Conservation (phyloP, 352 stramenopile species). For the Pelagophyceae sp. region DNA sequence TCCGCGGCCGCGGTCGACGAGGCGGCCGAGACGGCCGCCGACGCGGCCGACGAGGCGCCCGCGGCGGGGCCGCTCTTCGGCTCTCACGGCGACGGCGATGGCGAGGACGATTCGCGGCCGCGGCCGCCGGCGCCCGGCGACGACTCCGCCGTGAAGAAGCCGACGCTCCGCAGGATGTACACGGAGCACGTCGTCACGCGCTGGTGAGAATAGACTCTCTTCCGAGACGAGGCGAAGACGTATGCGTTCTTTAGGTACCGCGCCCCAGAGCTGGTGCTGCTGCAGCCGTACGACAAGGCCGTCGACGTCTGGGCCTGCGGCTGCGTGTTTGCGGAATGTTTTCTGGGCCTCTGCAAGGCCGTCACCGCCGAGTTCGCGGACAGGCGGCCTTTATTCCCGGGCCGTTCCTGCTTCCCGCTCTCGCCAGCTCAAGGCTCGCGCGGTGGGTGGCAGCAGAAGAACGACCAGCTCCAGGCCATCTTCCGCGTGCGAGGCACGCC, state of each 20-base stretch:
- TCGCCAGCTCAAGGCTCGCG: conserved; percentile 19
- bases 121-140: no score
- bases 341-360: conserved; percentile 47
- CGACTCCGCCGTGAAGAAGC: no score
- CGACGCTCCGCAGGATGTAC: no score
- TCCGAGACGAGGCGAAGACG: no score
- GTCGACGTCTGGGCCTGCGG: conserved; percentile 81
- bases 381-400: conserved; percentile 35
- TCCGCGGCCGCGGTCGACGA: not conserved
- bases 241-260: no score
- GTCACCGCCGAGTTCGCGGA: not conserved
- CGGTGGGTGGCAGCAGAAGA: conserved; percentile 29
- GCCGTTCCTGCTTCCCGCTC: conserved; percentile 39
- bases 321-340: conserved; percentile 83
- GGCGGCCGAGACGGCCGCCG: conserved; percentile 1
- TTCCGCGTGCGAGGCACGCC: conserved; percentile 83
- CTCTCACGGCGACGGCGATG: no score
- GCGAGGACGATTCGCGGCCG: no score
- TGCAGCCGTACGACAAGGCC: conserved; percentile 72
- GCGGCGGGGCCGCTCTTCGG: no score
- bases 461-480: conserved; percentile 79
- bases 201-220: conserved; percentile 44
- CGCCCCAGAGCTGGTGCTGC: conserved; percentile 83
- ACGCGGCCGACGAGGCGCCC: conserved; percentile 11
- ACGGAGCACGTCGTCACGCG: conserved; percentile 82